These are phyloP conservation scores for Diaporthe destruens DNA, from an alignment of 2,329 filamentous ascomycete genomes.

Conservation along the genomic window DNA sequence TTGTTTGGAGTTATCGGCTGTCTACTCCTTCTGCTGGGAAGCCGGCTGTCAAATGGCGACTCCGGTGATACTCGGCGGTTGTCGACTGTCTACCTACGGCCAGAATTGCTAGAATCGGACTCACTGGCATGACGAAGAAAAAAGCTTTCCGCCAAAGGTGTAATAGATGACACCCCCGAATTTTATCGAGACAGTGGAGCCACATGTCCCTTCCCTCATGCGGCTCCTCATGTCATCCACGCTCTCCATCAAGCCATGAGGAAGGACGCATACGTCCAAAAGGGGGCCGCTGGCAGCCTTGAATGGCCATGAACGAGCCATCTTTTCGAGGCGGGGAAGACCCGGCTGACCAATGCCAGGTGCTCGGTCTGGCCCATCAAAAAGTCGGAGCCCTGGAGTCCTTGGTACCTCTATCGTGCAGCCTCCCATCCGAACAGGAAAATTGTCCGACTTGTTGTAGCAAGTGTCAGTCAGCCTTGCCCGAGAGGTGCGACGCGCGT, in stretches of 20 bases:
- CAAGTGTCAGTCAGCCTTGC: slow-evolving; percentile 30
- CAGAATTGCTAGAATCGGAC: neutral
- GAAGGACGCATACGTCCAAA: neutral
- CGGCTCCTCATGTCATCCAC: slow-evolving; percentile 1
- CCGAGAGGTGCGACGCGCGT: slow-evolving; percentile 15
- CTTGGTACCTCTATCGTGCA: slow-evolving; percentile 2
- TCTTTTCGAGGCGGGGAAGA: neutral
- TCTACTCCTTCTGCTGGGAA: slow-evolving; percentile 5
- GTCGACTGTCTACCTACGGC: neutral
- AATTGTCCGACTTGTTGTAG: slow-evolving; percentile 19
- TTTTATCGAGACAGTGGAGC: neutral
- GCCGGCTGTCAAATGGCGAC: slow-evolving; percentile 8
- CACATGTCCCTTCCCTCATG: slow-evolving; percentile 9
- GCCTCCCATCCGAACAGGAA: neutral
- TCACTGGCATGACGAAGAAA: neutral
- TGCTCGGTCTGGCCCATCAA: slow-evolving; percentile 16
- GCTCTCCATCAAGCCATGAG: neutral
- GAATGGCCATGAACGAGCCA: neutral
- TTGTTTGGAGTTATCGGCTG: slow-evolving; percentile 5
- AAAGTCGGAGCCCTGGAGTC: neutral
- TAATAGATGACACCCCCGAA: neutral
- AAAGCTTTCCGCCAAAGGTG: neutral
- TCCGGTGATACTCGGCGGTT: neutral
- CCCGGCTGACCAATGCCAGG: slow-evolving; percentile 10
- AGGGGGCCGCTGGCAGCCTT: neutral